Base-by-base conservation (phyloP, 768 basidiomycete genomes). In the Podaxis sp. region DNA sequence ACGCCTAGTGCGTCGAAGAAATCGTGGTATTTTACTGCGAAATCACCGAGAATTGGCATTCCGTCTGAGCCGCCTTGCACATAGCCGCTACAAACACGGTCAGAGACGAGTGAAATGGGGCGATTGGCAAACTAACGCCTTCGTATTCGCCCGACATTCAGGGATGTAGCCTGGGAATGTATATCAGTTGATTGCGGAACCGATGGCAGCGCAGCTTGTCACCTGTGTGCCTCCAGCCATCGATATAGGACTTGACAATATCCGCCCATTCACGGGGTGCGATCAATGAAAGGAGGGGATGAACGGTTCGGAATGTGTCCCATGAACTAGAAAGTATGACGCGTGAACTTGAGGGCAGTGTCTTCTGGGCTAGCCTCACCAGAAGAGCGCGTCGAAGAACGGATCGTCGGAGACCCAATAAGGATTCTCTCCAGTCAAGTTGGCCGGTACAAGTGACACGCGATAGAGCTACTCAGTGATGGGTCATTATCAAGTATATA, bases 241-340 rank as follows among this genome's bases (percentile, higher is more conserved):
- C 82, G 15, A 84, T 68, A 65, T 82, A 82, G 0, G 80, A 74
- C 46, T 74, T 81, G 12, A 82, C 75, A 24, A 82, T 82, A 59
- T 79, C 76, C 1, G 76, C 68, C 81, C 81, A 82, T 68, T 80
- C 80, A 22, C 60, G 59, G 13, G 82, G 82, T 1, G 77, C 76
- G 7, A 75, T 73, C 36, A 82, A 64, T 3, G 82, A 82, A 15
- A 82, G 75, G 6, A 82, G 70, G 11, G 82, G 82, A 57, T 84
- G 82, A 0, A 82, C 80, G 4, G 81, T 82, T 50, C 82, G 77
- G 76, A 82, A 82, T 0, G 79, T 80, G 64, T 84, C 82, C 82
- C 82, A 84, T 4, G 82, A 82, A 68, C 82, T 82, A 56, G 12
- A 41, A 41, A 11, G 41, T 24, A 40, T 61, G 9, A 24, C 12